Conservation (phyloP, 2,329 filamentous ascomycete species). For the Botrytis byssoidea region DNA sequence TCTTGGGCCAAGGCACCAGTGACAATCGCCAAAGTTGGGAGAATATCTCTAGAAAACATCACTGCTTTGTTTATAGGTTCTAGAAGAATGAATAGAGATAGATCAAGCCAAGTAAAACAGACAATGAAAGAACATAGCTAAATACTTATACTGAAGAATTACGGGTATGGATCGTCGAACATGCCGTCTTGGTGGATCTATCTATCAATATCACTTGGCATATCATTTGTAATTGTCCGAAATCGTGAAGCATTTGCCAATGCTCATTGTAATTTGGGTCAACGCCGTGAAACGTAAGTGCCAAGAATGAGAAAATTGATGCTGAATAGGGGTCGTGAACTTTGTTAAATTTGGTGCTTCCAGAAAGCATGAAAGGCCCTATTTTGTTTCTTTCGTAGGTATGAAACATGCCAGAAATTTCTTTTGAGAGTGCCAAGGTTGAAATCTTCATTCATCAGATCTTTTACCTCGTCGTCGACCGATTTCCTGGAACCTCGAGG, state of each 20-base stretch:
- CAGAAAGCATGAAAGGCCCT: not conserved
- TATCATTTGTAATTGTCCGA: not conserved
- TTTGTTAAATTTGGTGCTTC: not conserved
- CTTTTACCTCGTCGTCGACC: not conserved
- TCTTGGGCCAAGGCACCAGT: conserved; percentile 16
- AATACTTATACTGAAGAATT: conserved; percentile 2
- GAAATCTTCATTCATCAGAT: not conserved
- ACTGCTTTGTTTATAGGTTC: not conserved
- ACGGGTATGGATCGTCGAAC: not conserved
- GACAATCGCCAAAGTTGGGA: conserved; percentile 4
- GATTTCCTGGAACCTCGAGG: not conserved
- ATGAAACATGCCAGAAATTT: not conserved
- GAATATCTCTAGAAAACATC: not conserved
- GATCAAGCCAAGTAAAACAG: not conserved
- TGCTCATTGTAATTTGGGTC: not conserved
- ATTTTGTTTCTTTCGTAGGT: not conserved
- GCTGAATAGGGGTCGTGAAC: not conserved
- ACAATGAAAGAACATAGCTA: not conserved
- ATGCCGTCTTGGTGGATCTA: not conserved
- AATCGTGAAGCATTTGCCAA: not conserved
- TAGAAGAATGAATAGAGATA: not conserved
- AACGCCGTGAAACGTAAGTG: not conserved
- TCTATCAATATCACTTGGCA: conserved; percentile 3
- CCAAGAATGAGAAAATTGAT: not conserved
- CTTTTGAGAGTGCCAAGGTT: not conserved